A percentile compares a stretch with the other conserved stretches of the same genome.
phyloP scores from a whole-genome alignment of 1,284 basidiomycete species.

The Puccinia triticina region DNA sequence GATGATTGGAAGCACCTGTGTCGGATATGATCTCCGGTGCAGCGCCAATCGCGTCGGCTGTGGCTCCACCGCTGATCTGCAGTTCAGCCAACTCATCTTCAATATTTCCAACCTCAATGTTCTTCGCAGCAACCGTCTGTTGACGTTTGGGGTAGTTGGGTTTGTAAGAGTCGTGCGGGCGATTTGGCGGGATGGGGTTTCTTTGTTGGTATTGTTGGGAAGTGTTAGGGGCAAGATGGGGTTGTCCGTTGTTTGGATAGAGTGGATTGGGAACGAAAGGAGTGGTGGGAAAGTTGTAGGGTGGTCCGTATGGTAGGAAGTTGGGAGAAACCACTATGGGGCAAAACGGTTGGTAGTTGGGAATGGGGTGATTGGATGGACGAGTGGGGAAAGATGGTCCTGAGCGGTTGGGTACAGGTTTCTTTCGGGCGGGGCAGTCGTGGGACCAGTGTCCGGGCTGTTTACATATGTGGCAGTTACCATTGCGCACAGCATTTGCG shows the following conservation, averaged over 20 bases:
- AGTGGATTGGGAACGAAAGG: background rate
- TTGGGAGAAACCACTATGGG: conserved; percentile 13
- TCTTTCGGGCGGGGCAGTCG: background rate
- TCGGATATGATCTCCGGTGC: background rate
- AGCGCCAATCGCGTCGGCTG: background rate
- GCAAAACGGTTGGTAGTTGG: background rate
- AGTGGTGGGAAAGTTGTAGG: background rate
- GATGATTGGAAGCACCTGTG: background rate
- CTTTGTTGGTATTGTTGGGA: background rate
- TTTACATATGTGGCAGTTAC: conserved; percentile 3
- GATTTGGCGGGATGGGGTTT: too few species aligned
- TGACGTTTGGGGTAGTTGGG: background rate
- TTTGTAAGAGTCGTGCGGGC: background rate
- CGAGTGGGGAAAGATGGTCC: background rate
- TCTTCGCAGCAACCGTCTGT: background rate
- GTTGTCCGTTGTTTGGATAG: background rate
- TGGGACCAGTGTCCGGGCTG: background rate
- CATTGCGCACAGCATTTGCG: background rate
- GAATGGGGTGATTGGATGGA: background rate
- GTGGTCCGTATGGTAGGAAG: background rate
- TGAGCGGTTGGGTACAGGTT: background rate
- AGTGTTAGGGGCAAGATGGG: background rate
- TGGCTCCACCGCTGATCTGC: background rate
- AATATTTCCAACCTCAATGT: background rate
- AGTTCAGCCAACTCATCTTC: background rate